These are phyloP conservation scores for Ophidiomyces ophidiicola DNA, from an alignment of 2,329 filamentous ascomycete species.

Conservation along the genomic window DNA sequence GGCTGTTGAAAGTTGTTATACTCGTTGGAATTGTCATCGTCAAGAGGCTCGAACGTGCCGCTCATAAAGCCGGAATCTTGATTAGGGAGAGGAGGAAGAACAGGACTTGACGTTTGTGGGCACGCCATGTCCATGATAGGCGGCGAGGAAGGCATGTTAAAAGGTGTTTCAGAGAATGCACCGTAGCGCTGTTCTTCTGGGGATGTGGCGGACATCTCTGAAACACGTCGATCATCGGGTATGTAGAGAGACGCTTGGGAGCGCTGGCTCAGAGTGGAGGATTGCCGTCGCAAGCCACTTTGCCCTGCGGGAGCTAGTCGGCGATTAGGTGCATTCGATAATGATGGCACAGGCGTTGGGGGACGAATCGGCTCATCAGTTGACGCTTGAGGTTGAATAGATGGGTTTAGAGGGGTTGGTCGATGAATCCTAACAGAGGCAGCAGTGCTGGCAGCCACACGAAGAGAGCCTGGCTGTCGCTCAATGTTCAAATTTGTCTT, in stretches of 20 bases:
- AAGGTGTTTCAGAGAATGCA: constrained; percentile 53
- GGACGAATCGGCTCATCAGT: constrained; percentile 36
- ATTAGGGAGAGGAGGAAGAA: constrained; percentile 48
- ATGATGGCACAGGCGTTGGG: constrained; percentile 34
- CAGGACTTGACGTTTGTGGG: constrained; percentile 67
- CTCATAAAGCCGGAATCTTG: constrained; percentile 77
- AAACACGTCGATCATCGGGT: constrained; percentile 25
- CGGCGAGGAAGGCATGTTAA: constrained; percentile 79
- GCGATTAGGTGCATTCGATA: constrained; percentile 18
- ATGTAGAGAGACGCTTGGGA: constrained; percentile 27
- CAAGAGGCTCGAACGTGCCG: constrained; percentile 58
- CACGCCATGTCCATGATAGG: constrained; percentile 57
- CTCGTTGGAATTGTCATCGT: constrained; percentile 41
- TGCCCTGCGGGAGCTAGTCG: constrained; percentile 27
- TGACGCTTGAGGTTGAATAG: constrained; percentile 21
- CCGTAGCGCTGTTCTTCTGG: constrained; percentile 40
- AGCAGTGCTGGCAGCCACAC: constrained; percentile 82
- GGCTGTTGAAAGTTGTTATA: constrained; percentile 1
- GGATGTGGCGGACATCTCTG: constrained; percentile 39
- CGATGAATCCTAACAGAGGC: constrained; percentile 76
- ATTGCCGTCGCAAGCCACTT: constrained; percentile 50
- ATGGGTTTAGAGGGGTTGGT: constrained; percentile 46
- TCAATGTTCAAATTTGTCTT: constrained; percentile 56
- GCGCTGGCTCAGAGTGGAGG: constrained; percentile 35
- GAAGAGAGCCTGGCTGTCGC: constrained; percentile 61